These are phyloP conservation scores for Aspergillus kassunensis DNA, from an alignment of 495 filamentous ascomycete genomes.

Conservation along the genomic window DNA sequence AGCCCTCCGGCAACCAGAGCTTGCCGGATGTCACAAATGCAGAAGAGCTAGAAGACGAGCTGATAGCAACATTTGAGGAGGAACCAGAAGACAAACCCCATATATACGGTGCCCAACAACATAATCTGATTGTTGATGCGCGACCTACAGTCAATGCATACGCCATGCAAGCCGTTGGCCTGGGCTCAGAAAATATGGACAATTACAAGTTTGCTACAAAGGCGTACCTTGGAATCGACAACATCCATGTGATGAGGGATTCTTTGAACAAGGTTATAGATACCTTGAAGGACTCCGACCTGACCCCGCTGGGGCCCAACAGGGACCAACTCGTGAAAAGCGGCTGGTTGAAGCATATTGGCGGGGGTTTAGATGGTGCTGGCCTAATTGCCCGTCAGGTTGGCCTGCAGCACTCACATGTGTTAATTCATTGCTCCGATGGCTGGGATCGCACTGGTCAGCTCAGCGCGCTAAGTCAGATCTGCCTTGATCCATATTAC, in stretches of 20 bases:
- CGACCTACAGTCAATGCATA: conserved; percentile 92
- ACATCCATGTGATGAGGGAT: conserved; percentile 97
- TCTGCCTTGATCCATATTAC: conserved; percentile 95
- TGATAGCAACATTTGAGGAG: conserved; percentile 47
- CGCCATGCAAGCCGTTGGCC: conserved; percentile 91
- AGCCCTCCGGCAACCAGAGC: conserved; percentile 37
- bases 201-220: conserved; percentile 92
- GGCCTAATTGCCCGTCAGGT: conserved; percentile 82
- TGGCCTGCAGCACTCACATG: conserved; percentile 87
- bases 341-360: conserved; percentile 90
- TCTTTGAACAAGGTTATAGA: conserved; percentile 86
- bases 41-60: conserved; percentile 71
- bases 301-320: conserved; percentile 79
- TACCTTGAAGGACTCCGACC: conserved; percentile 86
- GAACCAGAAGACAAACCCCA: conserved; percentile 44
- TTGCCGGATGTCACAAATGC: conserved; percentile 47
- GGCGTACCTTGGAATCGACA: conserved; percentile 95
- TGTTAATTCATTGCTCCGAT: conserved; percentile 95
- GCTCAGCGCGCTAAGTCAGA: conserved; percentile 86
- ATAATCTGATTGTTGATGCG: conserved; percentile 95
- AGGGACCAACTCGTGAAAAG: conserved; percentile 77
- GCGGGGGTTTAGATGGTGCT: conserved; percentile 77
- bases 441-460: conserved; percentile 98
- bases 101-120: conserved; percentile 89
- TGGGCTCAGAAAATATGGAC: conserved; percentile 97